Evolutionary conservation across 768 basidiomycete species (phyloP), one percentile per base, ranked within the genome.

Genomic region (Floccularia luteovirens): DNA sequence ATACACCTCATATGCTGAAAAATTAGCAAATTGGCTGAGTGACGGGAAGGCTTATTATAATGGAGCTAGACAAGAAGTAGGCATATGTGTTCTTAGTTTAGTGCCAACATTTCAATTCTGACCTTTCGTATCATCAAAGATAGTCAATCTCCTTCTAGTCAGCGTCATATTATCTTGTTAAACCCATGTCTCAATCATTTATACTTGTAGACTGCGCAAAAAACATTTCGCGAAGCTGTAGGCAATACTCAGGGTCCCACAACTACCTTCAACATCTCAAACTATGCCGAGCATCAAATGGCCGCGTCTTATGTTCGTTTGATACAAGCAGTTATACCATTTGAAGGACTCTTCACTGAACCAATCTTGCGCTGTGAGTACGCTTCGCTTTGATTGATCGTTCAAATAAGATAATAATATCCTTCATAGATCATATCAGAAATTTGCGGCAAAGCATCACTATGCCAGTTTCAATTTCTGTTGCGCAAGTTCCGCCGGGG

Each of bases 11-110:
- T 55, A 54, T 37, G 52, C 66, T 4, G 49, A 49, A 13, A 75
- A 67, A 49, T 53, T 78, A 14, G 54, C 60, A 1, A 4, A n/a
- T 2, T 79, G 74, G 74, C 49, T 76, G 30, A 35, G 50, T 19
- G 66, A 67, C 37, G 59, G 63, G 30, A 69, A 66, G 46, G 77
- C 76, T 1, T 79, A 79, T 48, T 79, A 79, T 49, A 34, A 52
- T 1, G 59, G 45, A 23, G 77, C 74, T 31, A 66, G 72, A 24
- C 66, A 63, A 32, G 66, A 71, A 57, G 77, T 75, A 43, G 44
- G 10, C 24, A 60, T 49, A 5, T 35, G 19, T n/a, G n/a, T 4
- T 3, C 5, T 13, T 34, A 3, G 27, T 42, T n/a, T 47, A 10
- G 27, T 17, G 20, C 21, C 11, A 14, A 8, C 13, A 3, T 23